These are phyloP conservation scores for Gardenia jasminoides DNA, from an alignment of 257 asterid species.

Conservation along the genomic window DNA sequence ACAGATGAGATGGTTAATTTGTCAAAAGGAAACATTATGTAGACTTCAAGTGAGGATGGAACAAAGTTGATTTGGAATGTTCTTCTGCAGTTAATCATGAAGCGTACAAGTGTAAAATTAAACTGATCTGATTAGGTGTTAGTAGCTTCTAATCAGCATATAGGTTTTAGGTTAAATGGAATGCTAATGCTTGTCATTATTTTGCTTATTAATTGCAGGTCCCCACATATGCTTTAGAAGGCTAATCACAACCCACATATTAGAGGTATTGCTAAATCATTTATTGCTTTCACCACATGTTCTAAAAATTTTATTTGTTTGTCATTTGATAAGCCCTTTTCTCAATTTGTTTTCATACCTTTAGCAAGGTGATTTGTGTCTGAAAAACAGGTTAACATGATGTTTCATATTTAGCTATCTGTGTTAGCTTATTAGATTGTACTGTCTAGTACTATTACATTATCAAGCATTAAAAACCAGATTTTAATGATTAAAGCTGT, in stretches of 20 bases:
- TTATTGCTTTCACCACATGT: conserved; percentile 10
- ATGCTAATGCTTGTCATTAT: not conserved
- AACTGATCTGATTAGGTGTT: not conserved
- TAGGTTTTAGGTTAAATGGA: not conserved
- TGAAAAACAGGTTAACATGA: not conserved
- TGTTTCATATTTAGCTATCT: no score
- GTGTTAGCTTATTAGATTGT: not conserved
- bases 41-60: not conserved
- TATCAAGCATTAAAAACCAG: not conserved
- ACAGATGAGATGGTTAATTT: not conserved
- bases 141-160: not conserved
- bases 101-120: not conserved
- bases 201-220: conserved; percentile 46
- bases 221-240: conserved; percentile 70
- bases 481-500: not conserved
- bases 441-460: not conserved
- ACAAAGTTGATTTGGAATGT: not conserved
- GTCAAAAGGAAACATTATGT: not conserved
- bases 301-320: not conserved
- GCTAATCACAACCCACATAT: conserved; percentile 34
- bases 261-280: conserved; percentile 28
- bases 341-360: not conserved
- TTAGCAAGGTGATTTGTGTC: no score
- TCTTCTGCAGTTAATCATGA: not conserved
- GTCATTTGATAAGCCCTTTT: not conserved